phyloP scores from a whole-genome alignment of 2,329 filamentous ascomycete genomes.

The Phyllosticta citriasiana region DNA sequence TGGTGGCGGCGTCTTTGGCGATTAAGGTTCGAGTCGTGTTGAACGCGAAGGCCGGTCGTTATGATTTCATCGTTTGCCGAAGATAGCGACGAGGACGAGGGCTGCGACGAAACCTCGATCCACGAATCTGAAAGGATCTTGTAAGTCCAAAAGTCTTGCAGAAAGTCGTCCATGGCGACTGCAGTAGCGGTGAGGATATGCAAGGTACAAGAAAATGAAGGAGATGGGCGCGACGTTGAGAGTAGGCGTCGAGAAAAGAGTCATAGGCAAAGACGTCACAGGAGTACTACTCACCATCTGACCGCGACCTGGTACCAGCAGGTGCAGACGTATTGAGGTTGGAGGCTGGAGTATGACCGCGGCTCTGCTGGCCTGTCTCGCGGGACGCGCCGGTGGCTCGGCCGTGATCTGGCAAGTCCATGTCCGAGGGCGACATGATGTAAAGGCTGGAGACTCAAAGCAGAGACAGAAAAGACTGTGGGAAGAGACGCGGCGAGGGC shows the following conservation, averaged over 20 bases:
- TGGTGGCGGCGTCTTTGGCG: slow-evolving; percentile 43
- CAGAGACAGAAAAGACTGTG: background rate
- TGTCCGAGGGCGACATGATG: background rate
- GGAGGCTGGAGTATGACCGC: background rate
- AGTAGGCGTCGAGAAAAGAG: background rate
- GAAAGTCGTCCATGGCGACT: slow-evolving; percentile 8
- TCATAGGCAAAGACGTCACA: background rate
- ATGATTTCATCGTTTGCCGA: slow-evolving; percentile 80
- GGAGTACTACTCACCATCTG: slow-evolving; percentile 8
- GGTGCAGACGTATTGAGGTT: background rate
- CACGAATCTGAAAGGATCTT: slow-evolving; percentile 58
- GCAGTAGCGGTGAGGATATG: background rate
- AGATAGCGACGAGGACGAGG: slow-evolving; percentile 86
- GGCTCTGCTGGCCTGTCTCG: background rate
- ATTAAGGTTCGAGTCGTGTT: slow-evolving; percentile 51
- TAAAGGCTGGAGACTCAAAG: background rate
- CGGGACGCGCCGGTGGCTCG: background rate
- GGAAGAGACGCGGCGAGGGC: background rate
- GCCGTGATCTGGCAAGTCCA: slow-evolving; percentile 3
- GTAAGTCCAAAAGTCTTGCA: slow-evolving; percentile 11
- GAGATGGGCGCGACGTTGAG: background rate
- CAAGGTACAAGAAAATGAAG: background rate
- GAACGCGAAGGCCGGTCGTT: slow-evolving; percentile 74
- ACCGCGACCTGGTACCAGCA: slow-evolving; percentile 8
- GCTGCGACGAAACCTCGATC: slow-evolving; percentile 88